These are phyloP conservation scores for Rhodomyrtus tomentosa DNA, from an alignment of 345 rosid genomes.

Conservation along the genomic window DNA sequence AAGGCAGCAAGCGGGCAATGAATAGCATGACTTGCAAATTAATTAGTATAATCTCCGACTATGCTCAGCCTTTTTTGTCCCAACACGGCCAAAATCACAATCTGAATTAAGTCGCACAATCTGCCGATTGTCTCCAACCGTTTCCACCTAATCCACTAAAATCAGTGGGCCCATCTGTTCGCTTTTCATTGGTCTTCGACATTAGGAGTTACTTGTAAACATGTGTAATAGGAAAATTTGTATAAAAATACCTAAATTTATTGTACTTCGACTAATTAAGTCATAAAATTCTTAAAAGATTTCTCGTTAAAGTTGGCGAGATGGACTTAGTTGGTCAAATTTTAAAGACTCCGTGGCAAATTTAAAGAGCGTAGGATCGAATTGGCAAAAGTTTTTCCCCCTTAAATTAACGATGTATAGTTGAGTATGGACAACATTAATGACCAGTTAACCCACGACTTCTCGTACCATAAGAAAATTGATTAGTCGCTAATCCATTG, in stretches of 20 bases:
- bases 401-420: no score
- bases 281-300: no score
- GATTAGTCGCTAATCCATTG: background rate
- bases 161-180: background rate
- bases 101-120: background rate
- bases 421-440: no score
- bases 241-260: no score
- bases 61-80: background rate
- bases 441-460: background rate
- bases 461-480: background rate
- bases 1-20: no score
- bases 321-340: no score
- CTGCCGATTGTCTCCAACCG: background rate
- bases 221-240: background rate
- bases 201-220: background rate
- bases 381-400: no score
- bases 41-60: background rate
- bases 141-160: background rate
- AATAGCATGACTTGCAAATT: no score
- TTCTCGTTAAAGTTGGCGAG: no score
- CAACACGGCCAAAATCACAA: background rate
- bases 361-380: no score
- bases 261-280: no score
- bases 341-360: no score
- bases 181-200: background rate